phyloP scores from a whole-genome alignment of 2,329 filamentous ascomycete genomes.

The Colletotrichum sp. region DNA sequence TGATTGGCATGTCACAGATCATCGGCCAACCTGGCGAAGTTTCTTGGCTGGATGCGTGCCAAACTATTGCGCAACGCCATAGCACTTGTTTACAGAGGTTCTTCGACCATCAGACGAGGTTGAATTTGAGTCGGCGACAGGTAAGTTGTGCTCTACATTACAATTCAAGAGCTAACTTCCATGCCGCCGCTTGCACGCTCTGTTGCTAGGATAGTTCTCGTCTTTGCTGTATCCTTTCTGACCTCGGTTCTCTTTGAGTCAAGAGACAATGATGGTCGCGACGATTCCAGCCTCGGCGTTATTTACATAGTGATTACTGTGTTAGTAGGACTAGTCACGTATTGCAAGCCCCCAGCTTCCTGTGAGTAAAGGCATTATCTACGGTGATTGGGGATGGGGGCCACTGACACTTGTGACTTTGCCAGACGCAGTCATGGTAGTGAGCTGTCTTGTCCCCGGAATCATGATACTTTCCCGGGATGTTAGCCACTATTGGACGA shows the following conservation, averaged over 20 bases:
- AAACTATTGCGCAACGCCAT: neutral
- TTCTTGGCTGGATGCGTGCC: neutral
- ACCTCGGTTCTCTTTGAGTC: neutral
- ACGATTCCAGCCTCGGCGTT: neutral
- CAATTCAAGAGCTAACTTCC: neutral
- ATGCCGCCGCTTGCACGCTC: neutral
- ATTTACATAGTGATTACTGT: neutral
- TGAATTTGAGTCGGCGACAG: neutral
- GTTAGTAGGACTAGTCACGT: neutral
- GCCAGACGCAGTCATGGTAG: neutral
- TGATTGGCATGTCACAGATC: neutral
- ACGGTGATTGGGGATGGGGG: too few species aligned
- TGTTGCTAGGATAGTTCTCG: neutral
- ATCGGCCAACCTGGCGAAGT: neutral
- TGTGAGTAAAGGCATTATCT: neutral
- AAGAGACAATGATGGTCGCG: neutral
- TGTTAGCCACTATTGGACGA: neutral
- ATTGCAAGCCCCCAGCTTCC: neutral
- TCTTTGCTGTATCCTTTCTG: neutral
- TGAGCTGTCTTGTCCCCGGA: neutral
- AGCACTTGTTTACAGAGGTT: accelerated
- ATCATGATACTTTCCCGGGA: neutral
- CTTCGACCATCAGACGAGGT: neutral
- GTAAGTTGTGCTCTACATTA: neutral
- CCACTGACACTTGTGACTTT: neutral